A percentile compares a stretch with the other conserved stretches of the same genome.
Conservation (phyloP, 129 eudicot genomes). For the Pseudognaphalium luteoalbum region DNA sequence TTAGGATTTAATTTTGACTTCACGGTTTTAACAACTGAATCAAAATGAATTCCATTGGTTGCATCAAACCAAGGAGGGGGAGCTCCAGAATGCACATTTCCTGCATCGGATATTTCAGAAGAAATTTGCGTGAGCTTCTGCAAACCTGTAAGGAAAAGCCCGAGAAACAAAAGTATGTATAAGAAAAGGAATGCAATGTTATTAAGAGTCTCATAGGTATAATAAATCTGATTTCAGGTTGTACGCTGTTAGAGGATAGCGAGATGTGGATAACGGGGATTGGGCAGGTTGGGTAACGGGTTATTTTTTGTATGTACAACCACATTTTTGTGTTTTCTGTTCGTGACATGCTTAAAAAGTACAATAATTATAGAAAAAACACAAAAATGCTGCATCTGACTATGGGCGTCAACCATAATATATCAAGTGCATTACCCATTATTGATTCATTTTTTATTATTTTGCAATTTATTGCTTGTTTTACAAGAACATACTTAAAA, state of each 20-base stretch:
- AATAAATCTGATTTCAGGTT: too few species aligned
- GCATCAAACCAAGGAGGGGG: constrained; percentile 86
- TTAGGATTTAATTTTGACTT: constrained; percentile 80
- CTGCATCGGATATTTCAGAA: constrained; percentile 32
- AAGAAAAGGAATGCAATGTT: background rate
- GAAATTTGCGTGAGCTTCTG: constrained; percentile 55
- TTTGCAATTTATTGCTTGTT: too few species aligned
- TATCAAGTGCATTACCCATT: too few species aligned
- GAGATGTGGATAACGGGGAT: too few species aligned
- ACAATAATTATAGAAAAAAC: background rate
- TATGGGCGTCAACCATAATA: background rate
- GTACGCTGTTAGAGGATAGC: too few species aligned
- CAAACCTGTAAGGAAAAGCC: constrained; percentile 41
- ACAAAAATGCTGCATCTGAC: background rate
- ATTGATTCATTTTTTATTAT: too few species aligned
- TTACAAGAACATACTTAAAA: too few species aligned
- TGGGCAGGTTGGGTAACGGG: too few species aligned
- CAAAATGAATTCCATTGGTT: constrained; percentile 29
- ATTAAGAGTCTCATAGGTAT: constrained; percentile 3
- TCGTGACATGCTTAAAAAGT: constrained; percentile 2
- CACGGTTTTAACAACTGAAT: constrained; percentile 15
- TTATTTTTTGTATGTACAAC: too few species aligned
- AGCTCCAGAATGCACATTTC: constrained; percentile 95
- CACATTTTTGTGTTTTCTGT: too few species aligned
- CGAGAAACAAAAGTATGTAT: background rate